Base-by-base conservation (phyloP, 345 rosid species). In the Zanthoxylum bungeanum region DNA sequence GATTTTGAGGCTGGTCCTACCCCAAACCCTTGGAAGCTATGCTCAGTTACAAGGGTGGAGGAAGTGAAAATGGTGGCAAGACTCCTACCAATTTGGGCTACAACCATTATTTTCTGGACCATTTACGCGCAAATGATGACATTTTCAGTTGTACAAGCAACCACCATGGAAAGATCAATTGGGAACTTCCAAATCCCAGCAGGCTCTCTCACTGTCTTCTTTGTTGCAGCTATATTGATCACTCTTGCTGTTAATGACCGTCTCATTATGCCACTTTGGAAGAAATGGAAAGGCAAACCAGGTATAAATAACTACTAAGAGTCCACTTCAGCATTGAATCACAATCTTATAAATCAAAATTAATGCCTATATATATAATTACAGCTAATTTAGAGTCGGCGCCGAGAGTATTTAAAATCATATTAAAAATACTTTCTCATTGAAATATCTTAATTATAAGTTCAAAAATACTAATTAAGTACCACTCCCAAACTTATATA, bases 61-160 rank as follows among this genome's bases (percentile, higher is more conserved):
- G 93, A 89, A 68, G 86, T 84, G 70, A 89, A 89, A 73, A 86
- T 82, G 87, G 75, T 85, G 84, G 75, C 61, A 25, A 76, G 82
- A 28, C 59, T 86, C 19, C 63, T 89, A 66, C 89, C 93, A 21
- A 75, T 89, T 7, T 89, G 93, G 91, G 88, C 89, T 17, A 86
- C 88, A 25, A 86, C 93, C 31, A 89, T 89, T 31, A 72, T 86
- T 24, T 85, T 89, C 46, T 86, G 89, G 91, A 89, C 91, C 0
- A 57, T 84, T 3, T 80, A 80, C 36, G 91, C 93, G 0, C 91
- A 86, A 73, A 77, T 89, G 89, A 83, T 86, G 34, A 86, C 89
- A 24, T 89, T 86, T 77, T 85, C 88, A 0, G 89, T 89, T 28
- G 89, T 82, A 76, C 91, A 85, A 76, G 93, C 93, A 12, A 74